Evolutionary conservation across 2,329 filamentous ascomycete species (phyloP).

Genomic region (Orbilia brochopaga): DNA sequence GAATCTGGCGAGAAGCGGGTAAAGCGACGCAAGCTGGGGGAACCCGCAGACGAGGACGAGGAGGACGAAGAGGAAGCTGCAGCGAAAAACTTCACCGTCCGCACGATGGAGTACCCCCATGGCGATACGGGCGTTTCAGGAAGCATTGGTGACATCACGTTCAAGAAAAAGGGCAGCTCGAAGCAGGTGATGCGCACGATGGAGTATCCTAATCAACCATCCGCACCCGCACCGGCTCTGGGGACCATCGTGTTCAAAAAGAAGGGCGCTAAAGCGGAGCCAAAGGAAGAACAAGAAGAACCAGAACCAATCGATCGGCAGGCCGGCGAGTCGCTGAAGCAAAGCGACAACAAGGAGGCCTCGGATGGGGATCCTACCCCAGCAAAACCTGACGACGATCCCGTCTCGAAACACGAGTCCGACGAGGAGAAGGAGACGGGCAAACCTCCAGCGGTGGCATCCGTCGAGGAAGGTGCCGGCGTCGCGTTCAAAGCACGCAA

Average conservation of each 20-base stretch:
- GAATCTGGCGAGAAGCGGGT: slow-evolving; percentile 68
- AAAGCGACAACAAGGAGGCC: slow-evolving; percentile 56
- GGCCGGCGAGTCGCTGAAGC: slow-evolving; percentile 23
- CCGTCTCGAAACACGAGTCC: slow-evolving; percentile 46
- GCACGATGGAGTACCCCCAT: slow-evolving; percentile 56
- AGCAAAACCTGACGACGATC: slow-evolving; percentile 20
- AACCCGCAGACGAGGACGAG: slow-evolving; percentile 54
- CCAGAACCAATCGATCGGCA: slow-evolving; percentile 35
- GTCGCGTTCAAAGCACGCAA: slow-evolving; percentile 83
- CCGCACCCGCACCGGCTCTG: slow-evolving; percentile 14
- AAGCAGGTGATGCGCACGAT: slow-evolving; percentile 47
- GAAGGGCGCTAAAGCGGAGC: slow-evolving; percentile 56
- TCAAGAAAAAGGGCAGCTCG: slow-evolving; percentile 54
- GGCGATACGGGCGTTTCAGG: slow-evolving; percentile 52
- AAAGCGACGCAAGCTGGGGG: slow-evolving; percentile 63
- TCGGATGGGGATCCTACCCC: slow-evolving; percentile 42
- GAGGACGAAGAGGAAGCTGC: slow-evolving; percentile 53
- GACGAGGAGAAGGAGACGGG: slow-evolving; percentile 22
- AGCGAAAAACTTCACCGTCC: slow-evolving; percentile 52
- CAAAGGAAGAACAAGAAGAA: slow-evolving; percentile 53
- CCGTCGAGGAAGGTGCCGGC: slow-evolving; percentile 57
- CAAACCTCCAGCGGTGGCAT: slow-evolving; percentile 40
- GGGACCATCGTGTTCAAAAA: slow-evolving; percentile 49
- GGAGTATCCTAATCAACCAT: slow-evolving; percentile 55
- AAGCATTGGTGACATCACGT: slow-evolving; percentile 61